Percentiles rank a stretch among this genome's conserved stretches.
Conservation (phyloP, 2,329 filamentous ascomycete genomes). For the Pestalotiopsis sp. region DNA sequence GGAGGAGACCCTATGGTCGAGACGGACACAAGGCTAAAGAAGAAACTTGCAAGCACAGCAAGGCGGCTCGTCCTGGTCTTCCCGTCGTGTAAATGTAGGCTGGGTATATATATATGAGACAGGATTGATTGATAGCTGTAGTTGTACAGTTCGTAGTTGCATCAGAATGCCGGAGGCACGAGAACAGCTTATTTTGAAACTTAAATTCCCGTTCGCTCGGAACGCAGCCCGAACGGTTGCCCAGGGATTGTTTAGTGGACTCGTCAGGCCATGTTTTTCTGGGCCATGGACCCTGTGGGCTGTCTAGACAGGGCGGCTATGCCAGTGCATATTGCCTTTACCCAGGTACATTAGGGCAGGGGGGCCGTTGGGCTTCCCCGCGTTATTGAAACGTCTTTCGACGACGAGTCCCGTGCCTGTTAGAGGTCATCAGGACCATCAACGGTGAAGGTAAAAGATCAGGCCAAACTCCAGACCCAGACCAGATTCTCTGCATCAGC, state of each 20-base stretch:
- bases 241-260: not conserved
- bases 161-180: not conserved
- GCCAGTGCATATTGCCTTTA: not conserved
- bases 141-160: not conserved
- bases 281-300: not conserved
- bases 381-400: not conserved
- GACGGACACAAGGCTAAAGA: too few relatives aligned
- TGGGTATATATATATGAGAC: not conserved
- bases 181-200: slow-evolving; percentile 2
- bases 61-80: not conserved
- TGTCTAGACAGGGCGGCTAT: not conserved
- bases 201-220: slow-evolving; percentile 6
- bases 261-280: not conserved
- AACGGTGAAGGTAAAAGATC: not conserved
- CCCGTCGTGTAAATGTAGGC: not conserved
- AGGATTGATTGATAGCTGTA: not conserved
- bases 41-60: not conserved
- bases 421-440: not conserved
- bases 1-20: not conserved
- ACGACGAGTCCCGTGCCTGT: not conserved
- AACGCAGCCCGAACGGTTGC: slow-evolving; percentile 3
- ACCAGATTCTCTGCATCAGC: not conserved
- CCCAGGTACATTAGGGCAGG: not conserved
- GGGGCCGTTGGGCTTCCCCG: not conserved
- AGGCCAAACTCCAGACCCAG: not conserved